Evolutionary conservation across 345 rosid species (phyloP).

Genomic region (Arabis hirsuta): DNA sequence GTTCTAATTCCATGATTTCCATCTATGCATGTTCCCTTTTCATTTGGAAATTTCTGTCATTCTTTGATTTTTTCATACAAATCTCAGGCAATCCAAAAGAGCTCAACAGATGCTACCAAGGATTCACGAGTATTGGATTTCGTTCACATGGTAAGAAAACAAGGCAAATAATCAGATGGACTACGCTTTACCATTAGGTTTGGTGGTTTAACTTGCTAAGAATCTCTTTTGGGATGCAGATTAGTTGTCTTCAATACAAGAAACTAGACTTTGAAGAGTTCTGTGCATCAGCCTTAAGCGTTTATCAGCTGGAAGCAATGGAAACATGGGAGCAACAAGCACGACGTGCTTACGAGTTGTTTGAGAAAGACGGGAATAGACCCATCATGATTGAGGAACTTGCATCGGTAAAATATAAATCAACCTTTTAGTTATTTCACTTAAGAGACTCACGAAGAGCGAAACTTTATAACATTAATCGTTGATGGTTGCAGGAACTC

Average conservation of each 20-base stretch:
- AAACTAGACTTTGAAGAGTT: slow-evolving; percentile 93
- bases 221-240: slow-evolving; percentile 48
- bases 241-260: slow-evolving; percentile 76
- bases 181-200: not conserved
- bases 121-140: slow-evolving; percentile 83
- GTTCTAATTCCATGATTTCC: slow-evolving; percentile 32
- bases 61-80: slow-evolving; percentile 28
- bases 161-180: not conserved
- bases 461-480: not conserved
- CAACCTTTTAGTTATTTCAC: not conserved
- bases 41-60: slow-evolving; percentile 8
- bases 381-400: slow-evolving; percentile 90
- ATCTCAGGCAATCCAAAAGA: slow-evolving; percentile 63
- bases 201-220: not conserved
- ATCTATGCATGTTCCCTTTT: not conserved
- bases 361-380: slow-evolving; percentile 89
- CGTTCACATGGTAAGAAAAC: slow-evolving; percentile 59
- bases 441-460: slow-evolving; percentile 18
- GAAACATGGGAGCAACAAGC: slow-evolving; percentile 93
- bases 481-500: slow-evolving; percentile 63
- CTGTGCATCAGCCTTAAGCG: slow-evolving; percentile 86
- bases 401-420: slow-evolving; percentile 66
- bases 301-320: slow-evolving; percentile 88
- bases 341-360: slow-evolving; percentile 77
- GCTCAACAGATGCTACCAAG: slow-evolving; percentile 77